phyloP scores from a whole-genome alignment of 2,329 filamentous ascomycete genomes.

The Venturia carpophila region DNA sequence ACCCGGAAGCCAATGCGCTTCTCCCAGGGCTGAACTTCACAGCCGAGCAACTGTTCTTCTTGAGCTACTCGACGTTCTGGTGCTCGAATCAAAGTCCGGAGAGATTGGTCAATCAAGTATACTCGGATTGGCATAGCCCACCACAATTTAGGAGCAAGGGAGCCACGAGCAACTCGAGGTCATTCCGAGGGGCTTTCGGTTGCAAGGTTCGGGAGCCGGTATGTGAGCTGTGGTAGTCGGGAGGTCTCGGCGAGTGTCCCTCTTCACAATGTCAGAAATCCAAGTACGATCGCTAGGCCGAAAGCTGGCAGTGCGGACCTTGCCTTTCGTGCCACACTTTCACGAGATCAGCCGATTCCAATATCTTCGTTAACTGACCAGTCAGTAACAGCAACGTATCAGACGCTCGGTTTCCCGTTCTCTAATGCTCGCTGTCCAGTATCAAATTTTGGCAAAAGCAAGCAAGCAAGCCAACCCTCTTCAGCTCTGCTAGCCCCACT shows the following conservation, averaged over 20 bases:
- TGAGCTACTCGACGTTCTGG: constrained; percentile 58
- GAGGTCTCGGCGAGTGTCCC: background rate
- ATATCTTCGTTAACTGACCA: too few species aligned
- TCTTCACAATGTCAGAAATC: too few species aligned
- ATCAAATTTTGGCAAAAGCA: too few species aligned
- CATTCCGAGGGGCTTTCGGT: constrained; percentile 59
- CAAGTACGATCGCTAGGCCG: too few species aligned
- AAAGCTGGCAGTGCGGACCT: too few species aligned
- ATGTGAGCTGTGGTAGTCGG: constrained; percentile 59
- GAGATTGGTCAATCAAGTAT: background rate
- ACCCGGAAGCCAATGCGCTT: constrained; percentile 21
- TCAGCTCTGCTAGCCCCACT: too few species aligned
- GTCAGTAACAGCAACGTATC: too few species aligned
- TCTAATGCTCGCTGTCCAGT: too few species aligned
- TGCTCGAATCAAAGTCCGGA: constrained; percentile 48
- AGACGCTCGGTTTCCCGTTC: too few species aligned
- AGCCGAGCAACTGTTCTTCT: constrained; percentile 63
- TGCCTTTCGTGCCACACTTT: too few species aligned
- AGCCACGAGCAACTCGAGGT: constrained; percentile 58
- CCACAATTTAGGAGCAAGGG: constrained; percentile 51
- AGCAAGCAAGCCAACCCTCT: too few species aligned
- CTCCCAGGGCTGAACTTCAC: constrained; percentile 49
- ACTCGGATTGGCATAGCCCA: constrained; percentile 39
- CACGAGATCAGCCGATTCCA: too few species aligned
- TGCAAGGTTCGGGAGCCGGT: constrained; percentile 58